These are phyloP conservation scores for Monosporascus sp. DNA, from an alignment of 2,329 filamentous ascomycete genomes.

Conservation along the genomic window DNA sequence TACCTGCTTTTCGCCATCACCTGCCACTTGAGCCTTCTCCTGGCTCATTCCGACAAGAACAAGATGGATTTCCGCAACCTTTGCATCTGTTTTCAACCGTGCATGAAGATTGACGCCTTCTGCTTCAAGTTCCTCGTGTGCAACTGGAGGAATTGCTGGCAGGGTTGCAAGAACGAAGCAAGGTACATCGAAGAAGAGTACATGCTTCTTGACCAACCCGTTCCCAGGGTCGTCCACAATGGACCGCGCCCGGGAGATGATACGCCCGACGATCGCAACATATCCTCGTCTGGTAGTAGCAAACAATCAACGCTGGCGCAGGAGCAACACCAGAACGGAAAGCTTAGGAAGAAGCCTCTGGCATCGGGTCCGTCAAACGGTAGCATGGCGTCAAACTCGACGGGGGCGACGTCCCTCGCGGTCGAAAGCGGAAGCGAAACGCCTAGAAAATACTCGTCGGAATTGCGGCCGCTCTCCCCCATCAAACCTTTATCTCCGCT, in stretches of 20 bases:
- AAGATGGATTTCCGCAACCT: conserved; percentile 97
- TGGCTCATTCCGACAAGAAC: conserved; percentile 91
- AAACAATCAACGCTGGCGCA: conserved; percentile 37
- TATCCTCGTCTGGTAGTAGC: conserved; percentile 63
- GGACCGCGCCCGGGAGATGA: conserved; percentile 11
- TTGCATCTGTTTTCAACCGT: conserved; percentile 95
- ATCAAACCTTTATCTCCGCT: conserved; percentile 62
- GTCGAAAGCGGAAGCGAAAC: conserved; percentile 37
- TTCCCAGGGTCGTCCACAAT: conserved; percentile 43
- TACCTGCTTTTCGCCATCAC: conserved; percentile 97
- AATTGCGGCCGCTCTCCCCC: conserved; percentile 55
- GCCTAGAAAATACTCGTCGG: conserved; percentile 31
- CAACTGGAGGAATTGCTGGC: conserved; percentile 96
- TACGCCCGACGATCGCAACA: conserved; percentile 46
- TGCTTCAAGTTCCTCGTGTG: conserved; percentile 94
- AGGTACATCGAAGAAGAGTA: conserved; percentile 70
- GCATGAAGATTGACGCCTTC: conserved; percentile 91
- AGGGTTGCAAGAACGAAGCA: conserved; percentile 87
- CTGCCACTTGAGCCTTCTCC: conserved; percentile 85
- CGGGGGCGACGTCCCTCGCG: conserved; percentile 42
- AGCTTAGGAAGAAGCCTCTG: conserved; percentile 40
- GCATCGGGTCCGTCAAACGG: conserved; percentile 37
- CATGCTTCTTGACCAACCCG: conserved; percentile 51
- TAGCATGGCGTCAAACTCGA: conserved; percentile 39
- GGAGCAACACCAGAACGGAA: conserved; percentile 27